Base-by-base conservation (phyloP, 331 rosid species). In the Spiraea crenata region DNA sequence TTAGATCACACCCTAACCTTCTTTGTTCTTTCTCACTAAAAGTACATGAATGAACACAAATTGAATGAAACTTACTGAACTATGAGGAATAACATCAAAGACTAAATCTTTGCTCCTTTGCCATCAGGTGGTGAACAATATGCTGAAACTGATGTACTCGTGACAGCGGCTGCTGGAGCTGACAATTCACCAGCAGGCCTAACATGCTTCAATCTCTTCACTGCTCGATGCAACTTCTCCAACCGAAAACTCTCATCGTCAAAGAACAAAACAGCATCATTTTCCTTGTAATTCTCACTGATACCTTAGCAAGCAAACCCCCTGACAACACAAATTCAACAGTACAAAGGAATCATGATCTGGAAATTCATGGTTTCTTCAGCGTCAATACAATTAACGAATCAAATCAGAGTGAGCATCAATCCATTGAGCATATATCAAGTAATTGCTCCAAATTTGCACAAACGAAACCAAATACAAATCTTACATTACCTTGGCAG, bases 161-260 rank as follows among this genome's bases (percentile, higher is more conserved):
- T 44, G 20, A 35, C 40, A 13, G 70, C 10, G 17, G 70, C 25
- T n/a, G 39, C 50, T 34, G 70, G 39, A 65, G 55, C 57, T 11
- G 70, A 11, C 46, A 57, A 35, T 50, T 65, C 70, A 48, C 55
- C 70, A 25, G 70, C 57, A 34, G 47, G 70, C 39, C 70, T 48
- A 7, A 65, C 19, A 48, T 65, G 70, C 39, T 57, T 20, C 70
- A 65, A 65, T 38, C 70, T n/a, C 70, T 65, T 65, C 70, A 65
- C 70, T 41, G 55, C 70, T 14, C 70, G 70, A 57, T 44, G 52
- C 70, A 65, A 65, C 70, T 38, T 48, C 39, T 65, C 70, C 40
- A 65, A 48, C 57, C 40, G 57, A 65, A 65, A 65, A 31, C 41
- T 45, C 57, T 65, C 57, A 10, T 57, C 70, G 0, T 65, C 70